Evolutionary conservation across 305 asterid genomes (phyloP).

Genomic region (Coffea humblotiana): DNA sequence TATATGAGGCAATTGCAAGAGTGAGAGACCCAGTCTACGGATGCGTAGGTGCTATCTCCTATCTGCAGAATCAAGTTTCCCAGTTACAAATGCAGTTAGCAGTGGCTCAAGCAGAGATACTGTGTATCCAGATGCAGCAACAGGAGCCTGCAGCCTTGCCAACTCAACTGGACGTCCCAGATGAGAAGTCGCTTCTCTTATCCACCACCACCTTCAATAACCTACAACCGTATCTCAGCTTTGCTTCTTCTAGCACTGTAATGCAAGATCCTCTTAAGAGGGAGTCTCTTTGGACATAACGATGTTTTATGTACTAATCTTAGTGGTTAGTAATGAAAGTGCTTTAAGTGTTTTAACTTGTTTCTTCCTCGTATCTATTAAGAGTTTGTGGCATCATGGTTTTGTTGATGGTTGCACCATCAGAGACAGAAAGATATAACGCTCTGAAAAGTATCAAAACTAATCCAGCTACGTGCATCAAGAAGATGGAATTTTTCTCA

Average conservation of each 20-base stretch:
- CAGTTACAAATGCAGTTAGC: conserved; percentile 57
- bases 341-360: neutral
- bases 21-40: conserved; percentile 83
- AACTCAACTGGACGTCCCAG: conserved; percentile 20
- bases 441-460: neutral
- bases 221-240: conserved; percentile 33
- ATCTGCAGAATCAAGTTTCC: conserved; percentile 68
- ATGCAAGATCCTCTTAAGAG: conserved; percentile 42
- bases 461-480: neutral
- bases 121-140: conserved; percentile 65
- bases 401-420: neutral
- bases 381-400: neutral
- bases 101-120: conserved; percentile 42
- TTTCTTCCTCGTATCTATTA: neutral
- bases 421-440: neutral
- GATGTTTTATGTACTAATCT: conserved; percentile 11
- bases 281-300: conserved; percentile 39
- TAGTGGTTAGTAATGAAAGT: conserved; percentile 5
- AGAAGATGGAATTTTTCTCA: neutral
- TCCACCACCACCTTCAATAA: conserved; percentile 22
- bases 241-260: conserved; percentile 33
- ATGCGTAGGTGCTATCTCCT: conserved; percentile 78
- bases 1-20: conserved; percentile 82
- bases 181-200: conserved; percentile 28
- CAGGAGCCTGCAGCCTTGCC: conserved; percentile 18